Conservation (phyloP, 192 early-diverging fungal species). For the Pilaira anomala region DNA sequence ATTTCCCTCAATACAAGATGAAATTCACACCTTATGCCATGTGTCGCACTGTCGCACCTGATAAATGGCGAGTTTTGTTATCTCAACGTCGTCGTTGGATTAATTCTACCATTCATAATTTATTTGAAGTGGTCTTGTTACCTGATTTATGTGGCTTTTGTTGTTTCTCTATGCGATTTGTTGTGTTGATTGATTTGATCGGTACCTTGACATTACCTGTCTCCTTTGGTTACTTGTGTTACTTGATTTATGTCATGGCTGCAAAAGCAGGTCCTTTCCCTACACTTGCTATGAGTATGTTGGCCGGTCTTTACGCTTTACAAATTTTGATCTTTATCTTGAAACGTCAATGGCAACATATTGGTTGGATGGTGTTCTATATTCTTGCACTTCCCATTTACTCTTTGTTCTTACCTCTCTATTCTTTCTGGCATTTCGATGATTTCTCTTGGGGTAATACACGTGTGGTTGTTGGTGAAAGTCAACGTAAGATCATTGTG, state of each 20-base stretch:
- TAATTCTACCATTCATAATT: constrained; percentile 97
- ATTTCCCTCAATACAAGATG: constrained; percentile 94
- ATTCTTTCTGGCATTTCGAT: constrained; percentile 98
- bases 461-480: constrained; percentile 73
- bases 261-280: constrained; percentile 67
- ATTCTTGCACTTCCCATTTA: constrained; percentile 87
- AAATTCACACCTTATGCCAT: constrained; percentile 89
- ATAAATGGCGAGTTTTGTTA: constrained; percentile 82
- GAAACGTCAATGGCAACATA: constrained; percentile 76
- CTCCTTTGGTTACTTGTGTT: constrained; percentile 75
- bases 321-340: constrained; percentile 82
- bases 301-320: constrained; percentile 84
- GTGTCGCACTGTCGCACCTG: constrained; percentile 89
- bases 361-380: constrained; percentile 89
- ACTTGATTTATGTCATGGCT: constrained; percentile 72
- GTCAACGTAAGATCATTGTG: constrained; percentile 57
- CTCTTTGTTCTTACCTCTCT: constrained; percentile 87
- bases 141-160: constrained; percentile 92
- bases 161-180: constrained; percentile 97
- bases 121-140: constrained; percentile 83
- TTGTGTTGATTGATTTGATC: constrained; percentile 91
- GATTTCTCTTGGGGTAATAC: constrained; percentile 99
- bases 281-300: constrained; percentile 72
- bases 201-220: constrained; percentile 76
- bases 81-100: constrained; percentile 98